phyloP scores from a whole-genome alignment of 257 asterid species.

The Ocimum tenuiflorum region DNA sequence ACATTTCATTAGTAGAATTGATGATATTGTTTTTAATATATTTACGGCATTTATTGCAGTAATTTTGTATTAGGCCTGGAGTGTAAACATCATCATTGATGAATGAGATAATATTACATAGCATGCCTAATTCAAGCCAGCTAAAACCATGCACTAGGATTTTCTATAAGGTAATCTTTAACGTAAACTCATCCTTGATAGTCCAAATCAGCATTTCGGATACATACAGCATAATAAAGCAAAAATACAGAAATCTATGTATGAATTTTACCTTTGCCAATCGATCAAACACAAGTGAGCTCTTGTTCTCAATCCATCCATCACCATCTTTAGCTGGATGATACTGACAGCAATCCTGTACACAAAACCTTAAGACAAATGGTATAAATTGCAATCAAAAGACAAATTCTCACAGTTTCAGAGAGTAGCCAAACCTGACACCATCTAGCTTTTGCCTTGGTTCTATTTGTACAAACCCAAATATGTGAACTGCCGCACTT shows the following conservation, averaged over 20 bases:
- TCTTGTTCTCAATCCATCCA: constrained; percentile 97
- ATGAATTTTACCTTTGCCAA: constrained; percentile 51
- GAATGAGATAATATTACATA: too few relatives aligned
- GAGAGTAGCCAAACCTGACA: constrained; percentile 64
- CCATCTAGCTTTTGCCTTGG: constrained; percentile 96
- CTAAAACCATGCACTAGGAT: not conserved
- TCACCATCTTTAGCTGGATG: constrained; percentile 99
- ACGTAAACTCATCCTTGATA: too few relatives aligned
- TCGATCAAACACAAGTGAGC: constrained; percentile 72
- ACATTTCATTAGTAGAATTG: too few relatives aligned
- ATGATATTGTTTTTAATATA: too few relatives aligned
- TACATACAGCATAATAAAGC: not conserved
- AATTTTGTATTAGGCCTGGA: too few relatives aligned
- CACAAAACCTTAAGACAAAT: constrained; percentile 5
- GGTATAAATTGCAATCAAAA: constrained; percentile 4
- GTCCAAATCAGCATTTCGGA: not conserved
- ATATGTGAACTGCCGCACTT: constrained; percentile 91
- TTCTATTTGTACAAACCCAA: constrained; percentile 91
- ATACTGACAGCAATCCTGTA: constrained; percentile 95
- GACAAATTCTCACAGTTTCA: not conserved
- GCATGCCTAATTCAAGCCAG: not conserved
- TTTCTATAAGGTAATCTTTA: too few relatives aligned
- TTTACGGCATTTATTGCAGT: too few relatives aligned
- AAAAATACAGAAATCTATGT: not conserved
- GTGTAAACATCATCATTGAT: too few relatives aligned